These are phyloP conservation scores for Penicillium manginii DNA, from an alignment of 495 filamentous ascomycete species.

Conservation along the genomic window DNA sequence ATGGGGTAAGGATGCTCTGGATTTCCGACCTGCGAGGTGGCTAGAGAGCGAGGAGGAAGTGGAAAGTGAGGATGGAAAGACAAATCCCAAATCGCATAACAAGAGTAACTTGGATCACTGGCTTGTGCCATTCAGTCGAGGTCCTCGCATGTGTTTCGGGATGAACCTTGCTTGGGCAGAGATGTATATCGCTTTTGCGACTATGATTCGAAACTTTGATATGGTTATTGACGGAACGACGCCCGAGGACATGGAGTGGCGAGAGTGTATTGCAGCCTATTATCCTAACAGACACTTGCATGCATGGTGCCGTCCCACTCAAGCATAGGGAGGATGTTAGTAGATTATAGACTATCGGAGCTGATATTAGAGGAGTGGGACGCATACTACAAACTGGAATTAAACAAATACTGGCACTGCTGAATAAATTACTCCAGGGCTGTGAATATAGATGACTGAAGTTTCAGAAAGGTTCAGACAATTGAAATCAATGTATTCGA, in stretches of 20 bases:
- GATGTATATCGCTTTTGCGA: constrained; percentile 16
- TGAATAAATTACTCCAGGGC: not conserved
- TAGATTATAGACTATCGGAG: not conserved
- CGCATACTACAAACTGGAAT: not conserved
- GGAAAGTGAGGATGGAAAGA: not conserved
- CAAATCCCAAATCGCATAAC: not conserved
- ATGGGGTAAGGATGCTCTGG: not conserved
- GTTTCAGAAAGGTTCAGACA: not conserved
- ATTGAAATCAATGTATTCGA: not conserved
- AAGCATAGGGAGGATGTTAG: not conserved
- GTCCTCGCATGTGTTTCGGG: constrained; percentile 24
- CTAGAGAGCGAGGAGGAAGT: not conserved
- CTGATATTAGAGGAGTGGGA: not conserved
- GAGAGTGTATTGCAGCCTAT: constrained; percentile 10
- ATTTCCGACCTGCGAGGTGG: not conserved
- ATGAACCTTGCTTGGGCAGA: constrained; percentile 15
- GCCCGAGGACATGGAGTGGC: constrained; percentile 7
- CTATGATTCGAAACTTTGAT: constrained; percentile 8
- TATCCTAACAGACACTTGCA: constrained; percentile 9
- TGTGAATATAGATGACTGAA: not conserved
- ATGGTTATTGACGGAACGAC: constrained; percentile 10
- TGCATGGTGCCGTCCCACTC: constrained; percentile 9
- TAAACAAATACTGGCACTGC: not conserved
- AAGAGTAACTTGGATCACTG: constrained; percentile 16
- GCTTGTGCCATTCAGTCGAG: constrained; percentile 32